Evolutionary conservation across 2,329 filamentous ascomycete genomes (phyloP), one percentile per base, ranked within the genome.

Genomic region (Dryadomyces sulphureus): DNA sequence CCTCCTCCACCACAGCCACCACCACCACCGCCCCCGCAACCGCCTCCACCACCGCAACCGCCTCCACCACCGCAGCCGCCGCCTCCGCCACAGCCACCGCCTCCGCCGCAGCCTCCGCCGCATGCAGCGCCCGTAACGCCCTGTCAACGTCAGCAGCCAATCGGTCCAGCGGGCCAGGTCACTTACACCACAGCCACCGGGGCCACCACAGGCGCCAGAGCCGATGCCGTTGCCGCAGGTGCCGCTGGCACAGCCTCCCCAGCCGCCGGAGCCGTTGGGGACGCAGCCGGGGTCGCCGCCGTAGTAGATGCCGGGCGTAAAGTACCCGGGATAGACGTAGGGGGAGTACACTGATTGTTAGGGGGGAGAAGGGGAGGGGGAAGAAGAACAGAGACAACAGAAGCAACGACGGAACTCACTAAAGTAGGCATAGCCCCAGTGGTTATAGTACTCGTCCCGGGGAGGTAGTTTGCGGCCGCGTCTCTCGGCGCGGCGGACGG

Each of bases 341-440:
- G 71, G 70, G 0, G 63, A 65, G 48, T 72, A 70, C 57, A 70
- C 49, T 53, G 27, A 22, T 17, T 21, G 45, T 12, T 14, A 38
- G 16, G 17, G 4, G 27, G 22, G 6, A 34, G 25, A 32, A 21
- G 9, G 14, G 22, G 9, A 21, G 4, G 25, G 20, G n/a, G n/a
- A 35, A 14, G 7, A 35, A 14, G 3, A 9, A 2, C 14, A n/a
- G 14, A 19, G 11, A 41, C 16, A 41, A 17, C 8, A 30, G 24
- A 32, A 3, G 16, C 19, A 34, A n/a, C 17, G 19, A 3, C 6
- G 16, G 21, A 14, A 44, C 48, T 24, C 45, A 50, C 50, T 65
- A 48, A 65, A 59, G 49, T 73, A 75, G 0, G 62, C 59, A 43
- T 70, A 70, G 0, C 73, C 73, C 74, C 74, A 77, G 55, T 75